Conservation (phyloP, 78 protist species). For the Tieghemostelium lacteum region DNA sequence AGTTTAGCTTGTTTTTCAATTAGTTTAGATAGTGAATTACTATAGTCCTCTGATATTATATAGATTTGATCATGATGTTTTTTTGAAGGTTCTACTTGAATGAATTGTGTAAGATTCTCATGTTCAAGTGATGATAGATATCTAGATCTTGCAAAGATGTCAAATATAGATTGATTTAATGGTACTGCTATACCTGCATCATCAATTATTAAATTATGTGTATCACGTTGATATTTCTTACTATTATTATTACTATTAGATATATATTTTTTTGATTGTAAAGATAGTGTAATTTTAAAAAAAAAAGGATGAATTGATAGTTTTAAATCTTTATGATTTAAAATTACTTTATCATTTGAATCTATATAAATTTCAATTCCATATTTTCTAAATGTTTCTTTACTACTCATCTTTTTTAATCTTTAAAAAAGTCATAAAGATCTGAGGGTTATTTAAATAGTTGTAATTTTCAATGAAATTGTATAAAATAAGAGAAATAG, state of each 20-base stretch:
- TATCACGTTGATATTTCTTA: background rate
- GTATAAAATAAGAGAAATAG: too few species aligned
- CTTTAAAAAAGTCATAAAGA: too few species aligned
- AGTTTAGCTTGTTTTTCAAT: conserved; percentile 36
- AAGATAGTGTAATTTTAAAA: conserved; percentile 48
- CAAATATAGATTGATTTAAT: conserved; percentile 67
- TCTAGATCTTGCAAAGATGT: conserved; percentile 41
- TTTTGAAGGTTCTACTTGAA: conserved; percentile 62
- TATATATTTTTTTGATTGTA: background rate
- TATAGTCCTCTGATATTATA: conserved; percentile 60
- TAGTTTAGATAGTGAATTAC: conserved; percentile 17
- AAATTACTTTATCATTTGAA: background rate
- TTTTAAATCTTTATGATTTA: conserved; percentile 38
- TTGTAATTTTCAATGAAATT: too few species aligned
- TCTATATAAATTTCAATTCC: background rate
- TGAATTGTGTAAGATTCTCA: conserved; percentile 52
- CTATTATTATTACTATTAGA: background rate
- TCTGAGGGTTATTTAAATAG: too few species aligned
- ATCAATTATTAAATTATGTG: conserved; percentile 9
- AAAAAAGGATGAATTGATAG: conserved; percentile 60
- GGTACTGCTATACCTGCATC: conserved; percentile 72
- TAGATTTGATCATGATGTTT: conserved; percentile 78
- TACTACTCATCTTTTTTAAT: background rate
- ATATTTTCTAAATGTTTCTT: background rate
- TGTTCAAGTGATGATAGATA: conserved; percentile 26